A percentile compares a stretch with the other conserved stretches of the same genome.
Evolutionary conservation across 2,329 filamentous ascomycete species (phyloP).

Genomic region (Byssochlamys sp.): DNA sequence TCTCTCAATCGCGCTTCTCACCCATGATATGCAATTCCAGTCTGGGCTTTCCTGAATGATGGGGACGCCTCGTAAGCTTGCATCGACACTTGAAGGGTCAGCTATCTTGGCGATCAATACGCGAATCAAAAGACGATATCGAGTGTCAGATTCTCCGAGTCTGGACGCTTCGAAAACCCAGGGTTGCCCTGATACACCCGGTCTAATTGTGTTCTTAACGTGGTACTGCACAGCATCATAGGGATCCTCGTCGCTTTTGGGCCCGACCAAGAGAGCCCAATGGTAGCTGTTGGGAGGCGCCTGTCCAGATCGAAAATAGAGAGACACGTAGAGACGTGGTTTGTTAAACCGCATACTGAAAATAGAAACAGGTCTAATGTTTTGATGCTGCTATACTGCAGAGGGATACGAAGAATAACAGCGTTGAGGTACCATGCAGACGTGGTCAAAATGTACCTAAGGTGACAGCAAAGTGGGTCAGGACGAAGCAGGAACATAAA

Average conservation of each 20-base stretch:
- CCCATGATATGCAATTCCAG: not conserved
- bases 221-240: not conserved
- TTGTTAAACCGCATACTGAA: not conserved
- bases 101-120: not conserved
- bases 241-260: not conserved
- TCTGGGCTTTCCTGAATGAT: not conserved
- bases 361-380: not conserved
- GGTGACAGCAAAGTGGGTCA: not conserved
- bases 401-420: not conserved
- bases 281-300: not conserved
- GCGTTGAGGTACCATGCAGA: not conserved
- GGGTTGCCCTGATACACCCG: not conserved
- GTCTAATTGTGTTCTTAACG: not conserved
- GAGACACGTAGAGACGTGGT: not conserved
- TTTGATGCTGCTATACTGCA: not conserved
- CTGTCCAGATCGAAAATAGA: not conserved
- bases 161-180: slow-evolving; percentile 1
- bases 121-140: not conserved
- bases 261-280: not conserved
- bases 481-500: not conserved
- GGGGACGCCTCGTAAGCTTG: slow-evolving; percentile 1
- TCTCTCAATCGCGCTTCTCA: not conserved
- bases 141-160: not conserved
- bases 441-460: not conserved
- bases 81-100: not conserved